These are phyloP conservation scores for Kalanchoe fedtschenkoi DNA, from an alignment of 164 flowering plant species.

Conservation along the genomic window DNA sequence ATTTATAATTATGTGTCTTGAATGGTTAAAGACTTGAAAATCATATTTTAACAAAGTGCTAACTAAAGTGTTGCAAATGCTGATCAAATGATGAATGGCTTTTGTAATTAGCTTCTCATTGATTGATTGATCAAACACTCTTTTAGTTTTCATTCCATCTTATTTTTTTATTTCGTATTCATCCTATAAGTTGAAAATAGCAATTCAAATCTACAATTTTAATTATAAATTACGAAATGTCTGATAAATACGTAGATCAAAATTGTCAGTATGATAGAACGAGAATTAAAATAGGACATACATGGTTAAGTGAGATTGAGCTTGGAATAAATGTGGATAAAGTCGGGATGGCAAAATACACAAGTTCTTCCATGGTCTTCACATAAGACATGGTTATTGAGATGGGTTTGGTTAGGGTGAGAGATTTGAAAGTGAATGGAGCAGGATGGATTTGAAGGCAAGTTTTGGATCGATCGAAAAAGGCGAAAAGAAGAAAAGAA, in stretches of 20 bases:
- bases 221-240: too few relatives aligned
- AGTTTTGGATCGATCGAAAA: background rate
- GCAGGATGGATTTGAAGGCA: background rate
- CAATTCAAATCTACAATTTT: too few relatives aligned
- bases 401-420: background rate
- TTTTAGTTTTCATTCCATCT: too few relatives aligned
- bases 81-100: slow-evolving; percentile 4
- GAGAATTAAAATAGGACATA: too few relatives aligned
- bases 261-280: too few relatives aligned
- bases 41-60: slow-evolving; percentile 3
- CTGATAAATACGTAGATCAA: too few relatives aligned
- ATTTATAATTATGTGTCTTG: too few relatives aligned
- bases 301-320: too few relatives aligned
- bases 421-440: background rate
- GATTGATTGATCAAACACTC: background rate
- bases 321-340: too few relatives aligned
- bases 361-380: background rate
- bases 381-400: background rate
- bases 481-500: slow-evolving; percentile 7
- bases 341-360: too few relatives aligned
- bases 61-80: slow-evolving; percentile 1
- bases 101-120: background rate
- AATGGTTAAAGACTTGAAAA: slow-evolving; percentile 13
- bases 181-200: too few relatives aligned
- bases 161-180: too few relatives aligned